Evolutionary conservation across 176 grass and related monocot species (phyloP).

Genomic region (Paspalum notatum): DNA sequence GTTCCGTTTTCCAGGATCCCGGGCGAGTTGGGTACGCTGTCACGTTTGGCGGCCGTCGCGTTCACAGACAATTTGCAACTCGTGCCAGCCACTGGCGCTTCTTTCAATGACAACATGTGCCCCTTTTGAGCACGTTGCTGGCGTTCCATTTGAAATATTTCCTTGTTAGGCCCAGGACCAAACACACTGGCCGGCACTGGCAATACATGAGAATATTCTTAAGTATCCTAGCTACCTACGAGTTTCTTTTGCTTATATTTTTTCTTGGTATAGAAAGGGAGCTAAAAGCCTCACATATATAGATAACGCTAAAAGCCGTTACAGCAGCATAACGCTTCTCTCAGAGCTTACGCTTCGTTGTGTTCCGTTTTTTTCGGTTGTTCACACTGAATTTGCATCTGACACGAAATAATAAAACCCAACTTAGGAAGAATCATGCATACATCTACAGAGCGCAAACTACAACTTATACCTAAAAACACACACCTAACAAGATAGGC

Average conservation of each 20-base stretch:
- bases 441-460: no score
- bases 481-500: no score
- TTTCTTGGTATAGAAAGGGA: neutral
- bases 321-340: neutral
- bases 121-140: constrained; percentile 29
- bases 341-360: neutral
- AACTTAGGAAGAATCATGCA: no score
- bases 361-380: neutral
- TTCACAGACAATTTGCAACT: neutral
- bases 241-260: neutral
- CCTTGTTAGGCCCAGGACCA: constrained; percentile 40
- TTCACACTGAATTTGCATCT: no score
- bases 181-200: neutral
- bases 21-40: neutral
- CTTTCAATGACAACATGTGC: neutral
- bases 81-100: constrained; percentile 3
- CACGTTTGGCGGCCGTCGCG: neutral
- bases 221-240: neutral
- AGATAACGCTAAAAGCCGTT: neutral
- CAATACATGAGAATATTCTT: neutral
- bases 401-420: no score
- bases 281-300: neutral
- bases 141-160: neutral
- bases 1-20: neutral
- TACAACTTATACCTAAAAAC: no score